Evolutionary conservation across 208 protist genomes (phyloP).

Genomic region (Trypanosoma platydactyli): DNA sequence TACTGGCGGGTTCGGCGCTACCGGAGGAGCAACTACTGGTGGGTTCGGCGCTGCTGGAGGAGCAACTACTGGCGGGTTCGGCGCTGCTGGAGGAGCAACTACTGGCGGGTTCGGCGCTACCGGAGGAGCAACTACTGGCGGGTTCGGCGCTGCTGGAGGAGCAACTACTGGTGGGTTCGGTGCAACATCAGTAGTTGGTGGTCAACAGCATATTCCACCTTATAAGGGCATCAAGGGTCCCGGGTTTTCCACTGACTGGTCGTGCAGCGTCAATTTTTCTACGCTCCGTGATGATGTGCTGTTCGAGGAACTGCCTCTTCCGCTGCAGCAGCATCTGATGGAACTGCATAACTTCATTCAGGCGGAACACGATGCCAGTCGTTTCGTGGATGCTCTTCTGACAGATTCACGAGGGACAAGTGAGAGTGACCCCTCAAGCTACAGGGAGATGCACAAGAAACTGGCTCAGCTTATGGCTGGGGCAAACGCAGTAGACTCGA

Average conservation of each 20-base stretch:
- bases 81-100: constrained; percentile 2
- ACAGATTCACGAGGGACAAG: constrained; percentile 37
- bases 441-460: constrained; percentile 41
- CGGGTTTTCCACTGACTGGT: constrained; percentile 62
- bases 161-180: constrained; percentile 42
- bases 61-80: constrained; percentile 20
- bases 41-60: constrained; percentile 9
- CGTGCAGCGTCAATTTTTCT: constrained; percentile 63
- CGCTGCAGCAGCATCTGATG: constrained; percentile 75
- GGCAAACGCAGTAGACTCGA: constrained; percentile 46
- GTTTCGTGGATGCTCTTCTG: constrained; percentile 56
- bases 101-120: constrained; percentile 24
- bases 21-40: constrained; percentile 10
- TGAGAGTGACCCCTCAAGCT: background rate
- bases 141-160: constrained; percentile 1
- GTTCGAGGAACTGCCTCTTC: constrained; percentile 65
- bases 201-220: constrained; percentile 40
- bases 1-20: constrained; percentile 42
- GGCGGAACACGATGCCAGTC: constrained; percentile 53
- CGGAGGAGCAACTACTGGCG: constrained; percentile 26
- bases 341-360: constrained; percentile 78
- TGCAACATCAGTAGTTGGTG: constrained; percentile 16
- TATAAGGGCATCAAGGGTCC: constrained; percentile 74
- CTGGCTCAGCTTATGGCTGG: constrained; percentile 29
- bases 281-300: constrained; percentile 63